These are phyloP conservation scores for Phytophthora aleatoria DNA, from an alignment of 352 stramenopile genomes.

Conservation along the genomic window DNA sequence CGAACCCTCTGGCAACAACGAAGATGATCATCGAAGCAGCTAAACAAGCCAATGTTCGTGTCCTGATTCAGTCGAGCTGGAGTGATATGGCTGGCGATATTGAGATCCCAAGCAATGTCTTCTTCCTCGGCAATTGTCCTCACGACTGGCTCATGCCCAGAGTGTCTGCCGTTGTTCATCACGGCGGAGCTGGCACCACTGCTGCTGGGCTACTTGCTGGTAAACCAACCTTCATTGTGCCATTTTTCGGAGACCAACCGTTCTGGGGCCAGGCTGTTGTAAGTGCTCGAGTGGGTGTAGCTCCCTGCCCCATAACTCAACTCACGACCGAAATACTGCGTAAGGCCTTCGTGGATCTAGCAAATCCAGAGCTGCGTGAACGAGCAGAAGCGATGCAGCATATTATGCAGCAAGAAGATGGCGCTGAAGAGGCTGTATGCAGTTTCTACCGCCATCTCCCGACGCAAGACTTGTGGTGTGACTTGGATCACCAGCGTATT, in stretches of 20 bases:
- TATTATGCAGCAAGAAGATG: slow-evolving; percentile 83
- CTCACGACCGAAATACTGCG: slow-evolving; percentile 79
- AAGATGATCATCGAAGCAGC: slow-evolving; percentile 88
- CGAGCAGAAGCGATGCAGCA: slow-evolving; percentile 48
- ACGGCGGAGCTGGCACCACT: slow-evolving; percentile 87
- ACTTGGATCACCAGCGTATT: slow-evolving; percentile 33
- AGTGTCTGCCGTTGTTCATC: slow-evolving; percentile 83
- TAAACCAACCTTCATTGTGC: slow-evolving; percentile 93
- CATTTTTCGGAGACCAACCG: slow-evolving; percentile 94
- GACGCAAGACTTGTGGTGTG: slow-evolving; percentile 83
- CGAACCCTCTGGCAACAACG: slow-evolving; percentile 62
- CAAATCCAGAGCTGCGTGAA: slow-evolving; percentile 43
- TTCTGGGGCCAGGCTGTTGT: slow-evolving; percentile 93
- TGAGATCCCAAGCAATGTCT: slow-evolving; percentile 49
- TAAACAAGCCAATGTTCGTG: slow-evolving; percentile 56
- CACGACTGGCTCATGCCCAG: slow-evolving; percentile 92
- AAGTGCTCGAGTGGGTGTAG: slow-evolving; percentile 73
- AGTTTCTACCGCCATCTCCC: slow-evolving; percentile 87
- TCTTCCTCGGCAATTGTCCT: slow-evolving; percentile 65
- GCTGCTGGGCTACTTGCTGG: slow-evolving; percentile 86
- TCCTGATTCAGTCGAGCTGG: slow-evolving; percentile 91
- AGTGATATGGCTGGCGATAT: slow-evolving; percentile 64
- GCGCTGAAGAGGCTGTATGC: slow-evolving; percentile 72
- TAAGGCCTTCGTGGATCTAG: slow-evolving; percentile 71
- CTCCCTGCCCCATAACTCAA: slow-evolving; percentile 76